phyloP scores from a whole-genome alignment of 192 early-diverging fungal species.

The Pilaira anomala region DNA sequence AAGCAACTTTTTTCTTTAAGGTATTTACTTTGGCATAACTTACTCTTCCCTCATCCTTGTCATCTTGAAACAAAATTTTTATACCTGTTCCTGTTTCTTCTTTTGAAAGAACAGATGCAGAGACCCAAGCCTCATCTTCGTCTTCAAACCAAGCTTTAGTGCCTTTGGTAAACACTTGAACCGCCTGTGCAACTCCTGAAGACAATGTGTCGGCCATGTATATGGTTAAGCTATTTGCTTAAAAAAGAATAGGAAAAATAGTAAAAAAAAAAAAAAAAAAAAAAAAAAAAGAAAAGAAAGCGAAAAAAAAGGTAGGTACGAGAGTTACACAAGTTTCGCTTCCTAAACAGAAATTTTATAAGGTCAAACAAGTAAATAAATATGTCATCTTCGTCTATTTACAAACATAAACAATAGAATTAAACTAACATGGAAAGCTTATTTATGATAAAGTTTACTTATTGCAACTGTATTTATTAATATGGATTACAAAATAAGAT shows the following conservation, averaged over 20 bases:
- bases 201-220: slow-evolving; percentile 17
- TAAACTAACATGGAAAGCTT: too few species aligned
- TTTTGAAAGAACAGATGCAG: slow-evolving; percentile 58
- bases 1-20: not conserved
- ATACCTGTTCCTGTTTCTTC: slow-evolving; percentile 48
- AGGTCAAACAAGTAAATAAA: too few species aligned
- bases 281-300: not conserved
- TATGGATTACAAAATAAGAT: too few species aligned
- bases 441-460: too few species aligned
- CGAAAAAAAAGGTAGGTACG: too few species aligned
- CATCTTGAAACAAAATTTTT: slow-evolving; percentile 56
- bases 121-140: slow-evolving; percentile 80
- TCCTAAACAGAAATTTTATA: too few species aligned
- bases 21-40: not conserved
- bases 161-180: slow-evolving; percentile 69
- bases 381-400: too few species aligned
- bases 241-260: not conserved
- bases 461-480: too few species aligned
- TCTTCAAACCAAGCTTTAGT: slow-evolving; percentile 87
- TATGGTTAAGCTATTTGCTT: not conserved
- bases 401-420: too few species aligned
- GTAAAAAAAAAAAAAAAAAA: not conserved
- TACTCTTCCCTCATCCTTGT: slow-evolving; percentile 36
- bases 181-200: slow-evolving; percentile 31
- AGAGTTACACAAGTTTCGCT: too few species aligned